Conservation (phyloP, 495 filamentous ascomycete genomes). For the Hypoxylon crocopeplum region DNA sequence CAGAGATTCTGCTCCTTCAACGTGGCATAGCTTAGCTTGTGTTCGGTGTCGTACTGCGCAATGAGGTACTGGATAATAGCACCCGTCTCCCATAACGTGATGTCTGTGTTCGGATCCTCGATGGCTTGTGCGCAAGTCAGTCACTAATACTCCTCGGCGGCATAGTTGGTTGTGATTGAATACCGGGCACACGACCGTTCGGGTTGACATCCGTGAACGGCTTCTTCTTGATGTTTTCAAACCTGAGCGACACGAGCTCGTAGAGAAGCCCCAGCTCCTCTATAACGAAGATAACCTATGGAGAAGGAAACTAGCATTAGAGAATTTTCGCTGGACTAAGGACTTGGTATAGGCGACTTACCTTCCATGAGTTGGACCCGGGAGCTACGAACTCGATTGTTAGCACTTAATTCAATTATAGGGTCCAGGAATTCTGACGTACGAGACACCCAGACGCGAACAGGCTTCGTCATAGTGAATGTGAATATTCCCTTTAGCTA, state of each 20-base stretch:
- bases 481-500: too few relatives aligned
- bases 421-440: not conserved
- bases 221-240: conserved; percentile 62
- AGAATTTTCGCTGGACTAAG: not conserved
- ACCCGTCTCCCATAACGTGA: conserved; percentile 59
- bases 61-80: conserved; percentile 72
- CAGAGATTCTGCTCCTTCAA: conserved; percentile 50
- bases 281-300: conserved; percentile 50
- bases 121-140: conserved; percentile 30
- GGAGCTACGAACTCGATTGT: not conserved
- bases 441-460: conserved; percentile 16
- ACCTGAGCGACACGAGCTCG: conserved; percentile 42
- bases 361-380: conserved; percentile 70
- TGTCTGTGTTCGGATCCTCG: conserved; percentile 50
- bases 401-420: not conserved
- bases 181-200: conserved; percentile 49
- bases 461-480: conserved; percentile 11
- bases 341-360: too few relatives aligned
- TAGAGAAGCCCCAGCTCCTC: conserved; percentile 66
- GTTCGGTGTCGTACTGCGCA: conserved; percentile 66
- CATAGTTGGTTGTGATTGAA: too few relatives aligned
- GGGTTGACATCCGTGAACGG: conserved; percentile 45
- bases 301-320: not conserved
- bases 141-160: not conserved
- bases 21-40: conserved; percentile 60